These are phyloP conservation scores for Sporisorium reilianum DNA, from an alignment of 1,284 basidiomycete species.

Conservation along the genomic window DNA sequence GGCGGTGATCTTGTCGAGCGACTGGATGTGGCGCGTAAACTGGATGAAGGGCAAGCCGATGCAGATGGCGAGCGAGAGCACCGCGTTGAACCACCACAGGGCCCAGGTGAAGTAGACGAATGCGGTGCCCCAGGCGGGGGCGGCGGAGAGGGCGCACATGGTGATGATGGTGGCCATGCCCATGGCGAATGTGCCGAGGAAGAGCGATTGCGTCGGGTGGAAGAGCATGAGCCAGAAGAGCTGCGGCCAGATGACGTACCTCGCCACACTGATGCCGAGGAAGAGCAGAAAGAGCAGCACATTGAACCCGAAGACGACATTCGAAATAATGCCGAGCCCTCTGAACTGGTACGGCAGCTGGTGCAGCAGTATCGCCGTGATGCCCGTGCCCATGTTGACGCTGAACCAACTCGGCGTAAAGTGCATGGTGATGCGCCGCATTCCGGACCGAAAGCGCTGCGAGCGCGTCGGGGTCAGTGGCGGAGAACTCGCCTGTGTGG, in stretches of 20 bases:
- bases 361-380: conserved; percentile 71
- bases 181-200: conserved; percentile 79
- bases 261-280: conserved; percentile 68
- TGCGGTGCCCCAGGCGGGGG: conserved; percentile 71
- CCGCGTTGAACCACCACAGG: conserved; percentile 80
- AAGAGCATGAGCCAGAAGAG: conserved; percentile 74
- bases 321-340: conserved; percentile 70
- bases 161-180: conserved; percentile 77
- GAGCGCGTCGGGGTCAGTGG: conserved; percentile 8
- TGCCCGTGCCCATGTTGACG: conserved; percentile 71
- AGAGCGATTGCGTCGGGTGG: conserved; percentile 78
- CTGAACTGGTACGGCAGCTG: conserved; percentile 71
- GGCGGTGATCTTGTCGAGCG: conserved; percentile 70
- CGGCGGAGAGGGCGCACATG: conserved; percentile 72
- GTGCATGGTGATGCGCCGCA: conserved; percentile 46
- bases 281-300: conserved; percentile 77
- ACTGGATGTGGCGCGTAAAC: conserved; percentile 77
- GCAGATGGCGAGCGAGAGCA: conserved; percentile 75
- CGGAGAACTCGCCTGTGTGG: conserved; percentile 6
- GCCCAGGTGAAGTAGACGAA: conserved; percentile 77
- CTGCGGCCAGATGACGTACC: conserved; percentile 75
- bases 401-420: conserved; percentile 61
- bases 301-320: conserved; percentile 78
- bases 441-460: conserved; percentile 23
- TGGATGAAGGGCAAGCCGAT: conserved; percentile 78